phyloP scores from a whole-genome alignment of 1,139 yeast species.

The Candida freyschussii region DNA sequence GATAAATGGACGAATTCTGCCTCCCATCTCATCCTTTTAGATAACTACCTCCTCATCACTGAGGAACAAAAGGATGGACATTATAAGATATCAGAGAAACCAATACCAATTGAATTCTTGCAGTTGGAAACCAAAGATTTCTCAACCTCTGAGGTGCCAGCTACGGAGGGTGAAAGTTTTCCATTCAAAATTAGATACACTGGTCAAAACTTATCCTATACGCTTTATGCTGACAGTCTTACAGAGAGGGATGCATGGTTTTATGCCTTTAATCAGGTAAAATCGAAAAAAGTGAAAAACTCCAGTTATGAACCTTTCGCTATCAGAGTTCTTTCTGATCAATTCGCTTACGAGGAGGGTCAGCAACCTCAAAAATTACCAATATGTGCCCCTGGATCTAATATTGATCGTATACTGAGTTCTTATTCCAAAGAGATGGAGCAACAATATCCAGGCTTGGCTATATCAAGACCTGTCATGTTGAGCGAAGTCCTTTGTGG shows the following conservation, averaged over 20 bases:
- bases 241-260: conserved; percentile 62
- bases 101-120: conserved; percentile 57
- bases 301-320: conserved; percentile 50
- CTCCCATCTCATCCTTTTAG: conserved; percentile 53
- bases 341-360: conserved; percentile 59
- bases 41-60: conserved; percentile 66
- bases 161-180: conserved; percentile 26
- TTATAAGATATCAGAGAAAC: conserved; percentile 48
- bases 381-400: conserved; percentile 58
- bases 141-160: conserved; percentile 13
- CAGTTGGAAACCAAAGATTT: conserved; percentile 42
- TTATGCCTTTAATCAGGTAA: conserved; percentile 48
- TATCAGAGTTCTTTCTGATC: conserved; percentile 49
- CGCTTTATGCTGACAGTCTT: conserved; percentile 51
- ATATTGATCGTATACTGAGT: conserved; percentile 47
- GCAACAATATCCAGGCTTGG: conserved; percentile 23
- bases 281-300: conserved; percentile 45
- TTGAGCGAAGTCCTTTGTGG: conserved; percentile 33
- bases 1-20: conserved; percentile 52
- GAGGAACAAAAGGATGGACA: conserved; percentile 35
- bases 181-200: conserved; percentile 46
- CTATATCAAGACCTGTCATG: conserved; percentile 46
- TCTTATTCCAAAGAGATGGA: conserved; percentile 25
- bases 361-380: conserved; percentile 56
- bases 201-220: conserved; percentile 48